phyloP scores from a whole-genome alignment of 345 rosid genomes.

The Ailanthus altissimus region DNA sequence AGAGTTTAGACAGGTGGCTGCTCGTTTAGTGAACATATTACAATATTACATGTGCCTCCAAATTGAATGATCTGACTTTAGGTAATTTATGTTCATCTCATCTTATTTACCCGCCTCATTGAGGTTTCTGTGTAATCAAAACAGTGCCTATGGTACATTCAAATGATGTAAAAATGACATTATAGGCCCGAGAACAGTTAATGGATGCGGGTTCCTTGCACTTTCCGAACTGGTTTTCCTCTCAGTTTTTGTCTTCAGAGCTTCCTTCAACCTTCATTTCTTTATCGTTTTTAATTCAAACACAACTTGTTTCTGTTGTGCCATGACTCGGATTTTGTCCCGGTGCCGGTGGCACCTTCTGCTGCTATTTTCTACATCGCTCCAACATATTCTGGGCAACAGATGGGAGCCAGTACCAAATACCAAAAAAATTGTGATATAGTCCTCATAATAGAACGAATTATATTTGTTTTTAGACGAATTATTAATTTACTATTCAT shows the following conservation, averaged over 20 bases:
- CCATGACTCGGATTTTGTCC: not conserved
- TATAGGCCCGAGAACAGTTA: not conserved
- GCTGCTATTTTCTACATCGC: not conserved
- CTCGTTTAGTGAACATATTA: not conserved
- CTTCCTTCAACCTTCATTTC: constrained; percentile 18
- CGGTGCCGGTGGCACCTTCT: not conserved
- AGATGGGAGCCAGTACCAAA: too few relatives aligned
- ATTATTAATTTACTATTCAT: not conserved
- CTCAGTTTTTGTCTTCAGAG: not conserved
- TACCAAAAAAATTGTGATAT: too few relatives aligned
- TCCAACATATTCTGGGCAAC: too few relatives aligned
- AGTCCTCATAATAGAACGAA: too few relatives aligned
- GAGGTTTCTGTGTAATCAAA: not conserved
- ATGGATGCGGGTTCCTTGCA: not conserved
- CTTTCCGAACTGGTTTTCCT: not conserved
- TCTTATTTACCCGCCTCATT: not conserved
- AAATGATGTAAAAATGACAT: not conserved
- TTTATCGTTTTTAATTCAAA: not conserved
- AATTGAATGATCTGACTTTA: not conserved
- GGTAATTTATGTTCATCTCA: not conserved
- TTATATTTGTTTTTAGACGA: too few relatives aligned
- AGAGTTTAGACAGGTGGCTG: not conserved
- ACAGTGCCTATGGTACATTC: not conserved
- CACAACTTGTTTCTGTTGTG: not conserved
- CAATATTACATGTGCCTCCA: not conserved